Evolutionary conservation across 2,329 filamentous ascomycete species (phyloP).

Genomic region (Xylaria sp.): DNA sequence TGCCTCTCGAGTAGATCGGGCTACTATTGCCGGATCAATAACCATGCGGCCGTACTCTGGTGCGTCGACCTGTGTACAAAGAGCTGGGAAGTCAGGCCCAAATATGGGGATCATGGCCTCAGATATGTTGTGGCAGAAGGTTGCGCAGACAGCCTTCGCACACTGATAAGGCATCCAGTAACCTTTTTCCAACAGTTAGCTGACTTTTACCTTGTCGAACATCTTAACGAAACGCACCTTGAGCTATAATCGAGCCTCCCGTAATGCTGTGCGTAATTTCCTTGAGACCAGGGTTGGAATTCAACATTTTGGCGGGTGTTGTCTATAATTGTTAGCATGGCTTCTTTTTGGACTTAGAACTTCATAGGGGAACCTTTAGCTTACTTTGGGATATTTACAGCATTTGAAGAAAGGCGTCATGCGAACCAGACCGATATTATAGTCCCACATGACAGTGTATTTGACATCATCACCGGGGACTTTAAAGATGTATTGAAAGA

Average conservation of each 20-base stretch:
- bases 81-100: conserved; percentile 78
- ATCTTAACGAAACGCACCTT: conserved; percentile 68
- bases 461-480: conserved; percentile 72
- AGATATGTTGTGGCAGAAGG: conserved; percentile 87
- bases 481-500: conserved; percentile 85
- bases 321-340: conserved; percentile 66
- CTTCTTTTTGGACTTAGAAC: background rate
- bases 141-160: conserved; percentile 86
- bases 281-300: conserved; percentile 80
- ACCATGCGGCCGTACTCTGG: conserved; percentile 73
- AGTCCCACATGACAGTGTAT: conserved; percentile 94
- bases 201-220: background rate
- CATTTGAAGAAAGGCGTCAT: conserved; percentile 97
- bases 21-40: conserved; percentile 68
- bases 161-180: conserved; percentile 97
- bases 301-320: conserved; percentile 83
- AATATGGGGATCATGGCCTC: conserved; percentile 91
- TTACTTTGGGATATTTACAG: conserved; percentile 85
- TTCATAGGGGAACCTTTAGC: conserved; percentile 33
- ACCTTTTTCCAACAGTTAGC: conserved; percentile 61
- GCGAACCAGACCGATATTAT: conserved; percentile 90
- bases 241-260: conserved; percentile 86
- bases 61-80: conserved; percentile 73
- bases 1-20: conserved; percentile 62
- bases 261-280: conserved; percentile 96